A percentile compares a stretch with the other conserved stretches of the same genome.
Evolutionary conservation across 169 alveolate genomes (phyloP).

Genomic region (Miamiensis avidus): DNA sequence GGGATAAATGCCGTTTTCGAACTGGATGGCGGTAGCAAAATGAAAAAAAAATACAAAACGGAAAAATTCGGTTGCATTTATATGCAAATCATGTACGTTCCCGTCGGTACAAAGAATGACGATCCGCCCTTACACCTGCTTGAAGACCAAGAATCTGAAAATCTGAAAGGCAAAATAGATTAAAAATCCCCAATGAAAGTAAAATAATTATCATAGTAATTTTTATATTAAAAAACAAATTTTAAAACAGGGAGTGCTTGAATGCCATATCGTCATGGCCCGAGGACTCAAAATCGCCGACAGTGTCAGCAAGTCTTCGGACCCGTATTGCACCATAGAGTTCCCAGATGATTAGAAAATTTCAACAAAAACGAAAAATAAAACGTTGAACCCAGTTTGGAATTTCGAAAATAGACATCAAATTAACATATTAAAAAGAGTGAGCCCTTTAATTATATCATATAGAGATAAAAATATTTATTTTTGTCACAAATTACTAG

Average conservation of each 20-base stretch:
- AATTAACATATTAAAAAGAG: too few relatives aligned
- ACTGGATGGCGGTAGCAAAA: constrained; percentile 25
- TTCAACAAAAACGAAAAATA: constrained; percentile 6
- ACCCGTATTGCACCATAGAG: constrained; percentile 1
- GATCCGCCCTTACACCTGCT: constrained; percentile 37
- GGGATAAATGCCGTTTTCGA: constrained; percentile 23
- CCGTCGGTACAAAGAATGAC: constrained; percentile 18
- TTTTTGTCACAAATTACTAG: too few relatives aligned
- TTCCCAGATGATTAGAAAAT: too few relatives aligned
- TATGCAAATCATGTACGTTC: constrained; percentile 36
- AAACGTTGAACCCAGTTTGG: constrained; percentile 32
- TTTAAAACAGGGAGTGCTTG: constrained; percentile 12
- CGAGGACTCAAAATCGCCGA: not conserved
- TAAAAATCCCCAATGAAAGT: too few relatives aligned
- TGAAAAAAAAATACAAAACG: constrained; percentile 28
- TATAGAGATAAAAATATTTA: too few relatives aligned
- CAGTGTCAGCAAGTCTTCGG: not conserved
- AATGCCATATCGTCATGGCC: constrained; percentile 5
- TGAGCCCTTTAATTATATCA: too few relatives aligned
- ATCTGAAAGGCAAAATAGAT: too few relatives aligned
- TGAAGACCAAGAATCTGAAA: constrained; percentile 22
- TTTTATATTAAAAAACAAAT: too few relatives aligned
- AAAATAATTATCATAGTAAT: too few relatives aligned
- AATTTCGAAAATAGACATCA: constrained; percentile 15
- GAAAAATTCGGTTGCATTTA: constrained; percentile 34